phyloP scores from a whole-genome alignment of 257 asterid species.

The Primulina tabacum region DNA sequence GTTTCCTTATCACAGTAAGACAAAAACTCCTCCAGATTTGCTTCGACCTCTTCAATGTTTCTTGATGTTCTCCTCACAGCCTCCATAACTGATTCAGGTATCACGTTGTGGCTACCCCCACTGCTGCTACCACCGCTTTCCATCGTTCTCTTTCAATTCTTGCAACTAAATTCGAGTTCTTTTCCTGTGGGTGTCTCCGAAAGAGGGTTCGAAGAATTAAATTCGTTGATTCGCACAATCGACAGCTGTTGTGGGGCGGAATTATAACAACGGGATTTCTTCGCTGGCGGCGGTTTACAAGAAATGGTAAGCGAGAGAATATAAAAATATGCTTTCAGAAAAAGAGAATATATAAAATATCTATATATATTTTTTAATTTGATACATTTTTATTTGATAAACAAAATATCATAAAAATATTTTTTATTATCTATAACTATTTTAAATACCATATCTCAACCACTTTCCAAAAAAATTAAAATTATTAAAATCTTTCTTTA shows the following conservation, averaged over 20 bases:
- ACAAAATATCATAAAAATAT: too few species aligned
- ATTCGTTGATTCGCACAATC: background rate
- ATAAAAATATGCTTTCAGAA: too few species aligned
- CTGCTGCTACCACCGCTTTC: slow-evolving; percentile 43
- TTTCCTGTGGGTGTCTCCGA: background rate
- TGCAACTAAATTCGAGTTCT: slow-evolving; percentile 3
- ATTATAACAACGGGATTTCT: background rate
- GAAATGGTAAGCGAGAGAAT: background rate
- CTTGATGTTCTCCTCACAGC: slow-evolving; percentile 67
- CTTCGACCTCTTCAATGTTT: slow-evolving; percentile 64
- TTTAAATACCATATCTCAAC: too few species aligned
- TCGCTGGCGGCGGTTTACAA: background rate
- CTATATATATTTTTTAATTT: too few species aligned
- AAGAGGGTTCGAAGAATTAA: slow-evolving; percentile 15
- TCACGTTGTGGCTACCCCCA: slow-evolving; percentile 29
- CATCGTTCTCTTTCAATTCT: slow-evolving; percentile 26
- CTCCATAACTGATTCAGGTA: slow-evolving; percentile 71
- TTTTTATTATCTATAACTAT: too few species aligned
- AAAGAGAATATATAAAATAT: too few species aligned
- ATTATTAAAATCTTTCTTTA: too few species aligned
- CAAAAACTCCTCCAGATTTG: slow-evolving; percentile 59
- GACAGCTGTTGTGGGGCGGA: background rate
- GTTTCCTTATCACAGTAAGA: slow-evolving; percentile 58
- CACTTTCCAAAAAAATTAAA: too few species aligned
- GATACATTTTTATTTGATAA: too few species aligned